Conservation (phyloP, 371 early-diverging fungal species). For the Agmasoma carcini region DNA sequence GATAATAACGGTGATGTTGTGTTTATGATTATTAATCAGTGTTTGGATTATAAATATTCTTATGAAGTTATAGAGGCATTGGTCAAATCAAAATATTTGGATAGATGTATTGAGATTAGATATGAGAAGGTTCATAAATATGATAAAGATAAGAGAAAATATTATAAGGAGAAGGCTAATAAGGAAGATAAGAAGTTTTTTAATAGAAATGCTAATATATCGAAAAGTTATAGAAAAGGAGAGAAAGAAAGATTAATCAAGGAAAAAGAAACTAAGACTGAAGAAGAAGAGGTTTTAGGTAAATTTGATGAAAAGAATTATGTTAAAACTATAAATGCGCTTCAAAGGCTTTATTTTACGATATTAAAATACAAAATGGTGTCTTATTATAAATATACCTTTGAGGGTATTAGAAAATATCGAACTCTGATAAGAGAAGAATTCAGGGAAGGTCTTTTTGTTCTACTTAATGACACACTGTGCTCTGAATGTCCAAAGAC, state of each 20-base stretch:
- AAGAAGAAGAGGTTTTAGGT: conserved; percentile 25
- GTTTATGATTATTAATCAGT: conserved; percentile 33
- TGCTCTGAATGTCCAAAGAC: not conserved
- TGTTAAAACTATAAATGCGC: conserved; percentile 23
- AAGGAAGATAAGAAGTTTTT: conserved; percentile 11
- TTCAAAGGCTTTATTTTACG: conserved; percentile 34
- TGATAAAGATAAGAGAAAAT: conserved; percentile 1
- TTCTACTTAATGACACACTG: conserved; percentile 30
- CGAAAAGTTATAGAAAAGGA: conserved; percentile 9
- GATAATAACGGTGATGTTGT: conserved; percentile 22
- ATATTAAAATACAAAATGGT: conserved; percentile 25
- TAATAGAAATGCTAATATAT: conserved; percentile 3
- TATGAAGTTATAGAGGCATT: conserved; percentile 15
- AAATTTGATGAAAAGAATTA: conserved; percentile 10
- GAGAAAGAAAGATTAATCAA: conserved; percentile 26
- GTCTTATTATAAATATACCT: conserved; percentile 24
- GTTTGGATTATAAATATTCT: conserved; percentile 21
- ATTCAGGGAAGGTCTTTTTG: conserved; percentile 36
- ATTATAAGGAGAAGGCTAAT: not conserved
- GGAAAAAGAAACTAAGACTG: conserved; percentile 10
- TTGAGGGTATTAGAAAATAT: conserved; percentile 32
- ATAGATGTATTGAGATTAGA: conserved; percentile 3
- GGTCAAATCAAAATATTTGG: conserved; percentile 11
- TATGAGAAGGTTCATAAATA: conserved; percentile 8
- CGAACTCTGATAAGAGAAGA: conserved; percentile 31